Evolutionary conservation across 176 grass and related monocot species (phyloP), one percentile per base, ranked within the genome.

Genomic region (Carex kokanica): DNA sequence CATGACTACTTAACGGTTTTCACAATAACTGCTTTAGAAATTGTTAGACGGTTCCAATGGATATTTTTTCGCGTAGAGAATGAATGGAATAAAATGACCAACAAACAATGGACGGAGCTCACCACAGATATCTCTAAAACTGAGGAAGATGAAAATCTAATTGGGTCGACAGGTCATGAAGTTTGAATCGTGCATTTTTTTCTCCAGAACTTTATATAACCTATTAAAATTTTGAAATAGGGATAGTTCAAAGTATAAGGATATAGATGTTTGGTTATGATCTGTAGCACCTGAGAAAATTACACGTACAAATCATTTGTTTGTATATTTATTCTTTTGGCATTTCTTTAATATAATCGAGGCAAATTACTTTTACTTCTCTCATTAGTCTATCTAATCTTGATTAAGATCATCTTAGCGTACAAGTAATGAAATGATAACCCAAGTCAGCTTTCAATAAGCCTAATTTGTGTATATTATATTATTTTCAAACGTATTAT

Each of bases 1-100:
- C 95, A 95, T 82, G 95, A 98, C 59, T 95, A 98, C 86, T 78
- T 98, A 61, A 95, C 95, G 0, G 64, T 98, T 47, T 98, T 98
- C 79, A 65, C 89, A 17, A 95, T 98, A 80, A 81, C 89, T 57
- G 90, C 92, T 40, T 49, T 98, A 54, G 95, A 98, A 75, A 93
- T 98, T 68, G 58, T 88, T 68, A 84, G 95, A 65, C 90, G 95
- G 74, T 98, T 91, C 66, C 95, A 98, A 43, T 98, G 95, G 95
- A 87, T 98, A 2, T 98, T 98, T 83, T 98, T 98, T 83, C 90
- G 95, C 3, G 95, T 98, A 2, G 95, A 98, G 88, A 98, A 98
- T 3, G 95, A 98, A 81, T 98, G 95, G 95, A 95, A 91, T 84
- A 98, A 95, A 87, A 95, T 93, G 92, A 88, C 84, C 8, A 80